These are phyloP conservation scores for Gracilaria vermiculophylla DNA, from an alignment of 23 red algal species.

Conservation along the genomic window DNA sequence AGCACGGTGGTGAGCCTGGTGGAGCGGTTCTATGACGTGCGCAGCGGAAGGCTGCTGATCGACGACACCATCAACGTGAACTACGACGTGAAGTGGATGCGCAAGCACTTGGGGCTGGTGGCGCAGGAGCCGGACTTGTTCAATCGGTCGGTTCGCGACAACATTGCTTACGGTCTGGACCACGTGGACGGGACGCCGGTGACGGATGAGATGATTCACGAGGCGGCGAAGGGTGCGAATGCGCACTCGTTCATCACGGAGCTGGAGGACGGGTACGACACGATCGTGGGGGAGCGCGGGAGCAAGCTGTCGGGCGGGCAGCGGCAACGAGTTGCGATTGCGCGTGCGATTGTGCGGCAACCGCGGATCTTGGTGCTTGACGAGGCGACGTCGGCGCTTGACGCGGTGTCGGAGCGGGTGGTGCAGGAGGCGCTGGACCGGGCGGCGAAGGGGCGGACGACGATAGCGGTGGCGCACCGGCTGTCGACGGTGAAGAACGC, in stretches of 20 bases:
- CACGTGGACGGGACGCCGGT: slow-evolving; percentile 65
- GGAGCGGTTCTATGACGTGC: slow-evolving; percentile 93
- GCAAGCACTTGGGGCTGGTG: slow-evolving; percentile 79
- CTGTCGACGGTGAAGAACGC: slow-evolving; percentile 88
- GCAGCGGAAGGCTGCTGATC: slow-evolving; percentile 57
- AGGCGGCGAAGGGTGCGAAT: slow-evolving; percentile 72
- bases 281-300: slow-evolving; percentile 82
- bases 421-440: slow-evolving; percentile 83
- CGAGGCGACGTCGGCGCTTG: slow-evolving; percentile 87
- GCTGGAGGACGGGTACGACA: slow-evolving; percentile 91
- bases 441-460: slow-evolving; percentile 75
- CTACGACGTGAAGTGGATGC: slow-evolving; percentile 59
- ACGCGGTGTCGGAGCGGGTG: slow-evolving; percentile 79
- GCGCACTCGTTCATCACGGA: slow-evolving; percentile 85
- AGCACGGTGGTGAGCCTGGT: slow-evolving; percentile 77
- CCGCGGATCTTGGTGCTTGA: slow-evolving; percentile 89
- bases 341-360: slow-evolving; percentile 85
- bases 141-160: slow-evolving; percentile 73
- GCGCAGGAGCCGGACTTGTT: slow-evolving; percentile 94
- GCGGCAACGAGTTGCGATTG: slow-evolving; percentile 91
- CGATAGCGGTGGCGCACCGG: slow-evolving; percentile 92
- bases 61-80: slow-evolving; percentile 65
- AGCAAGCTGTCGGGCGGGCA: slow-evolving; percentile 80
- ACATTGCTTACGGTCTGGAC: slow-evolving; percentile 87
- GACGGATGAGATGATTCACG: slow-evolving; percentile 59